phyloP scores from a whole-genome alignment of 257 asterid genomes.

The Rubia yunnanensis region DNA sequence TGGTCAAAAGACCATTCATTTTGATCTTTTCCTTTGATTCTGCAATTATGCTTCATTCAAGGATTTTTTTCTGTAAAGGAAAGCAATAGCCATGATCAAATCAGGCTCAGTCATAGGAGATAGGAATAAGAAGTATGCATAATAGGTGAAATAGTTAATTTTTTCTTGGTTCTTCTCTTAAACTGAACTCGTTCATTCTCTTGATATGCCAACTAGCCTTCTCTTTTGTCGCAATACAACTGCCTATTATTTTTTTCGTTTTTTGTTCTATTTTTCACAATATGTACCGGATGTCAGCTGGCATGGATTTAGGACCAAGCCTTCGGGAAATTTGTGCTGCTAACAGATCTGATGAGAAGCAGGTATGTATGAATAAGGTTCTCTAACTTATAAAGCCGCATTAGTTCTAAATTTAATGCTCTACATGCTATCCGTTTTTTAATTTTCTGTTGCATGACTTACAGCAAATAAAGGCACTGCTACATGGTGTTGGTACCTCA shows the following conservation, averaged over 20 bases:
- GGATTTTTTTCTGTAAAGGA: background rate
- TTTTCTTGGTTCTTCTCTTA: conserved; percentile 4
- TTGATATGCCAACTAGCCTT: background rate
- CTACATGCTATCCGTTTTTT: conserved; percentile 4
- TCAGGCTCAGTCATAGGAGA: background rate
- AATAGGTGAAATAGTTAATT: background rate
- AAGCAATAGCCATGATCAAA: background rate
- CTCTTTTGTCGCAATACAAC: background rate
- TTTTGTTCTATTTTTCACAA: background rate
- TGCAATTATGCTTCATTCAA: background rate
- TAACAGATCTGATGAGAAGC: conserved; percentile 84
- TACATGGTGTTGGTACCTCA: conserved; percentile 65
- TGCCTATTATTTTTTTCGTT: background rate
- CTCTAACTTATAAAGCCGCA: background rate
- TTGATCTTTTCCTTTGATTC: background rate
- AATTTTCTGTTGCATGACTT: conserved; percentile 6
- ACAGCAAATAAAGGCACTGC: conserved; percentile 97
- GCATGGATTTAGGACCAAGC: conserved; percentile 52
- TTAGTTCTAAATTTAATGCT: background rate
- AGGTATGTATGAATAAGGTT: conserved; percentile 36
- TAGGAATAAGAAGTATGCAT: background rate
- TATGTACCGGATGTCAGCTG: conserved; percentile 35
- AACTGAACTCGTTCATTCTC: background rate
- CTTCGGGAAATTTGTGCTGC: conserved; percentile 90
- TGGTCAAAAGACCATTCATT: background rate